These are phyloP conservation scores for Yamadazyma triangularis DNA, from an alignment of 1,139 yeast species.

Conservation along the genomic window DNA sequence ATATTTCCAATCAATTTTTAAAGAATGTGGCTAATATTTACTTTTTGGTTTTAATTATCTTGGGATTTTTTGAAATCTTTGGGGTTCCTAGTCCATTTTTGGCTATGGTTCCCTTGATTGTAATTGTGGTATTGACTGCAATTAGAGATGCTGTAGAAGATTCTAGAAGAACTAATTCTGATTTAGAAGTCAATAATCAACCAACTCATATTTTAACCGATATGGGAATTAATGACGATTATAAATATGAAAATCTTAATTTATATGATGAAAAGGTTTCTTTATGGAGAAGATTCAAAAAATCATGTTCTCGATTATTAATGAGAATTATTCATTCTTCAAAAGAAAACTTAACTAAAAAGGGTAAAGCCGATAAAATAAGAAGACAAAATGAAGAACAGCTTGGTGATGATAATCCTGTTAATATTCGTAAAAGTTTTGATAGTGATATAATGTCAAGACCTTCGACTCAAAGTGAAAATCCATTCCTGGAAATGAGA, in stretches of 20 bases:
- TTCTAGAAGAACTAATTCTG: conserved; percentile 48
- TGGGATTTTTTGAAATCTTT: conserved; percentile 51
- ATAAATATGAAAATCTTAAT: conserved; percentile 35
- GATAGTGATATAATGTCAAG: conserved; percentile 26
- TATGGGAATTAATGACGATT: conserved; percentile 10
- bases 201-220: conserved; percentile 37
- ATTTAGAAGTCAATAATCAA: conserved; percentile 52
- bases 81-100: conserved; percentile 56
- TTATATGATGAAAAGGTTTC: conserved; percentile 48
- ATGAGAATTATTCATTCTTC: conserved; percentile 25
- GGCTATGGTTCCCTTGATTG: conserved; percentile 57
- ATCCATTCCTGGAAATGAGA: conserved; percentile 20
- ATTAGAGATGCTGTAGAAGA: conserved; percentile 57
- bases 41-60: conserved; percentile 46
- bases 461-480: conserved; percentile 9
- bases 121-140: conserved; percentile 52
- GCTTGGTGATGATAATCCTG: no score
- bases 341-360: conserved; percentile 30
- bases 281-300: conserved; percentile 58
- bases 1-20: conserved; percentile 43
- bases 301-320: conserved; percentile 35
- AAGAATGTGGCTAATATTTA: conserved; percentile 54
- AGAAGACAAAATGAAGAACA: conserved; percentile 9
- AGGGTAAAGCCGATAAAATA: conserved; percentile 33
- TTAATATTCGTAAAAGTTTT: conserved; percentile 24